Base-by-base conservation (phyloP, 2,329 filamentous ascomycete genomes). In the Aciculosporium take region DNA sequence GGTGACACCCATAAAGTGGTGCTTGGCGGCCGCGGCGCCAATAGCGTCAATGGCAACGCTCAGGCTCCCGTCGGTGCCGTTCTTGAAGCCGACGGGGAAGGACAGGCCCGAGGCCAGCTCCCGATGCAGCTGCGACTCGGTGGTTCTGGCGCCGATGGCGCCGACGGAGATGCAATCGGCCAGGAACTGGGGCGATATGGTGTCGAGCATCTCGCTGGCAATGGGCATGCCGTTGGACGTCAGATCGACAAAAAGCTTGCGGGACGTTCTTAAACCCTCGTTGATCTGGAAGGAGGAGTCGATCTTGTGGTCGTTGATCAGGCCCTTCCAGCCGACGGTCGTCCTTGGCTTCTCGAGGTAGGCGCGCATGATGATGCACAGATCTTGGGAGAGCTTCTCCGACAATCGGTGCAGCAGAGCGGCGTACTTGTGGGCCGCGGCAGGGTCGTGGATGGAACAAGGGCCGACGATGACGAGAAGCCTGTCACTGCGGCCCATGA, bases 41-140 rank as follows among this genome's bases (percentile, higher is more conserved):
- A 96, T 95, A 27, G 91, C 91, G 59, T 98, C 91, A 54, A 96
- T 93, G 17, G 89, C 88, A 17, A 96, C 88, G 23, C 77, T 79
- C 43, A 98, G 69, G 53, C 82, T 86, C 32, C 91, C 91, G 56
- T 98, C 91, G 20, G 91, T 98, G 47, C 91, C 91, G 65, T 98
- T 98, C 78, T 98, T 98, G 81, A 95, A 98, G 45, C 91, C 91
- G 51, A 98, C 88, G 18, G 91, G 91, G 81, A 95, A 96, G 44
- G 85, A 94, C 41, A 96, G 74, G 53, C 91, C 91, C 23, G 84
- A 93, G 5, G 91, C 91, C 48, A 98, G 76, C 68, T 98, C 91
- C 48, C 91, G 82, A 67, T 98, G 91, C 50, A 96, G 72, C 67
- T 98, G 91, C 42, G 84, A 91, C 68, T 98, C 91, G 38, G 91